phyloP scores from a whole-genome alignment of 169 alveolate genomes.

The Cyclospora cayetanensis region DNA sequence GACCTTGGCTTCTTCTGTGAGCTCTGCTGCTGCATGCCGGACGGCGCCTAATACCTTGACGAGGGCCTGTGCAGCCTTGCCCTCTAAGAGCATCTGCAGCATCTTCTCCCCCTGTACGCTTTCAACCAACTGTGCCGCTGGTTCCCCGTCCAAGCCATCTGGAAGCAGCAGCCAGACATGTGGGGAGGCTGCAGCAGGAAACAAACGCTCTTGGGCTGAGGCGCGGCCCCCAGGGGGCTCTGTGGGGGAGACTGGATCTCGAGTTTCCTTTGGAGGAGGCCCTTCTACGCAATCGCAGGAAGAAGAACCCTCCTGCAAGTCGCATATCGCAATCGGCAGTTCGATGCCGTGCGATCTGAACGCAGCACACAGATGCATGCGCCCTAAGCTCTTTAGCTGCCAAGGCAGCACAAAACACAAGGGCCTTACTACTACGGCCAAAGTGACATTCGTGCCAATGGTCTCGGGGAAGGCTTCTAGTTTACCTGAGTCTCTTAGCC shows the following conservation, averaged over 20 bases:
- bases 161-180: slow-evolving; percentile 1
- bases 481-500: background rate
- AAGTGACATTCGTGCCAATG: no score
- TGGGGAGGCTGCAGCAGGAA: slow-evolving; percentile 19
- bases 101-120: background rate
- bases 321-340: slow-evolving; percentile 21
- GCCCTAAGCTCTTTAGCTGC: slow-evolving; percentile 12
- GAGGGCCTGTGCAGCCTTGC: background rate
- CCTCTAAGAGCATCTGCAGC: background rate
- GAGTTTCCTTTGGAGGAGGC: background rate
- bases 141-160: background rate
- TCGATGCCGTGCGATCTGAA: slow-evolving; percentile 2
- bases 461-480: no score
- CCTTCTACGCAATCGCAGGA: background rate
- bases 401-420: no score
- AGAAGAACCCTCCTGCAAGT: background rate
- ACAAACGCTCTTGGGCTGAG: background rate
- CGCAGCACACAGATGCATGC: background rate
- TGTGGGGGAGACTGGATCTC: no score
- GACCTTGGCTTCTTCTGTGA: background rate
- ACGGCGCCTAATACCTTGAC: background rate
- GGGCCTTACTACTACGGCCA: no score
- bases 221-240: background rate
- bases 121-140: background rate
- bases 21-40: background rate